Evolutionary conservation across 306 rosid genomes (phyloP).

Genomic region (Ormosia semicastrata): DNA sequence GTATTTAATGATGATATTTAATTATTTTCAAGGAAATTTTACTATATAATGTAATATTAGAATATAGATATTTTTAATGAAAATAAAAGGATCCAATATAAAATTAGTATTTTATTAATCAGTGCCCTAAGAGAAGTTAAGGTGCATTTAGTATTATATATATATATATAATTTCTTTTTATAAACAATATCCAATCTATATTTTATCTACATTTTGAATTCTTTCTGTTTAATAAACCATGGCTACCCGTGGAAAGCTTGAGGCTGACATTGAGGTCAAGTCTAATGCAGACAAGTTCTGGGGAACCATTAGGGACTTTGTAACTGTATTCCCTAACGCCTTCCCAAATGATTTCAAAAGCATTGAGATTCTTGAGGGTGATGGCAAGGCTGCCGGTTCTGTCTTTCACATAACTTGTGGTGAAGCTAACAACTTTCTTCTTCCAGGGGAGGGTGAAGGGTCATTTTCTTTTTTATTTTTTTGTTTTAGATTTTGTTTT

Average conservation of each 20-base stretch:
- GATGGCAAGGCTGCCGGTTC: slow-evolving; percentile 82
- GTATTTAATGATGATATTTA: too few relatives aligned
- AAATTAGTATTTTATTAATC: too few relatives aligned
- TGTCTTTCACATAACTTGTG: slow-evolving; percentile 50
- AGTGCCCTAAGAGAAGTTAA: too few relatives aligned
- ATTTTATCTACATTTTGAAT: not conserved
- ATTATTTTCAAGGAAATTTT: too few relatives aligned
- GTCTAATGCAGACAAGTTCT: slow-evolving; percentile 31
- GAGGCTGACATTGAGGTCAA: slow-evolving; percentile 43
- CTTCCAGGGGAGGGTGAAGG: not conserved
- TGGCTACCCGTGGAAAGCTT: slow-evolving; percentile 45
- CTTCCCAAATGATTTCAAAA: slow-evolving; percentile 71
- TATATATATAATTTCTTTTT: too few relatives aligned
- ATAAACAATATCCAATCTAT: not conserved
- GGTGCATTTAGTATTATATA: too few relatives aligned
- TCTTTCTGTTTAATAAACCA: not conserved
- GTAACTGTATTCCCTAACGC: slow-evolving; percentile 35
- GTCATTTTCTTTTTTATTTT: too few relatives aligned
- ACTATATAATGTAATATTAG: too few relatives aligned
- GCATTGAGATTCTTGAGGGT: slow-evolving; percentile 73
- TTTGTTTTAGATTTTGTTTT: not conserved
- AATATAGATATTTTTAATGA: too few relatives aligned
- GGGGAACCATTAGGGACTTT: slow-evolving; percentile 30
- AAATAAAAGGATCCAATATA: too few relatives aligned
- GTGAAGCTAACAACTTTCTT: slow-evolving; percentile 46